phyloP scores from a whole-genome alignment of 345 rosid genomes.

The Murraya paniculata region DNA sequence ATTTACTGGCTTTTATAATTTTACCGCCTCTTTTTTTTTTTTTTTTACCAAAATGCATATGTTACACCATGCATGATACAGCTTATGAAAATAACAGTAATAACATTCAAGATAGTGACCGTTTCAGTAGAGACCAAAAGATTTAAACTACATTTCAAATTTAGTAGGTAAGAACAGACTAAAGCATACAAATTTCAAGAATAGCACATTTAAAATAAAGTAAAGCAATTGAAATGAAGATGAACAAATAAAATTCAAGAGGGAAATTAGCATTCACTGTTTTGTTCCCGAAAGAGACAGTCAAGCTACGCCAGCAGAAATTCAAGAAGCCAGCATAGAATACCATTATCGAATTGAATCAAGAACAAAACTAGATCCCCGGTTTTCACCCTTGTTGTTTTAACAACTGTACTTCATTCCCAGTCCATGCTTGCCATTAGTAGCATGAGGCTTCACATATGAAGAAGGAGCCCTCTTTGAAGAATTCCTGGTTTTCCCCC shows the following conservation, averaged over 20 bases:
- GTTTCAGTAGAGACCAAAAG: conserved; percentile 9
- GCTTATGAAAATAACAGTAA: conserved; percentile 9
- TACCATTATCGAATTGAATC: conserved; percentile 59
- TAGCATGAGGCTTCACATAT: conserved; percentile 41
- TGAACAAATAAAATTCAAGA: conserved; percentile 4
- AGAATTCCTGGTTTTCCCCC: conserved; percentile 24
- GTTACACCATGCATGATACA: conserved; percentile 23
- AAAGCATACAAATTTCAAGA: conserved; percentile 12
- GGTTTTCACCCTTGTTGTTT: conserved; percentile 41
- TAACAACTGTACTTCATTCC: too few species aligned
- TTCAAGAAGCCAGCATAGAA: conserved; percentile 20
- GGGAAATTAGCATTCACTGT: conserved; percentile 16
- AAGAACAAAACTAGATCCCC: conserved; percentile 77
- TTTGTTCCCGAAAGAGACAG: conserved; percentile 39
- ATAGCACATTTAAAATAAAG: conserved; percentile 14
- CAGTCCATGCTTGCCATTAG: conserved; percentile 39
- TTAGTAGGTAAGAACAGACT: conserved; percentile 20
- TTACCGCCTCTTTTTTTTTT: too few species aligned
- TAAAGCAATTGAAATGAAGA: conserved; percentile 11
- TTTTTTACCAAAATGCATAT: too few species aligned
- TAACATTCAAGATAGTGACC: neutral
- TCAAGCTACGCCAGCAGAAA: conserved; percentile 13
- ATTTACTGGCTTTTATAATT: too few species aligned
- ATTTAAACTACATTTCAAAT: conserved; percentile 24
- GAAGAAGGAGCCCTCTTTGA: conserved; percentile 30